phyloP scores from a whole-genome alignment of 257 asterid genomes.

The Salvia splendens region DNA sequence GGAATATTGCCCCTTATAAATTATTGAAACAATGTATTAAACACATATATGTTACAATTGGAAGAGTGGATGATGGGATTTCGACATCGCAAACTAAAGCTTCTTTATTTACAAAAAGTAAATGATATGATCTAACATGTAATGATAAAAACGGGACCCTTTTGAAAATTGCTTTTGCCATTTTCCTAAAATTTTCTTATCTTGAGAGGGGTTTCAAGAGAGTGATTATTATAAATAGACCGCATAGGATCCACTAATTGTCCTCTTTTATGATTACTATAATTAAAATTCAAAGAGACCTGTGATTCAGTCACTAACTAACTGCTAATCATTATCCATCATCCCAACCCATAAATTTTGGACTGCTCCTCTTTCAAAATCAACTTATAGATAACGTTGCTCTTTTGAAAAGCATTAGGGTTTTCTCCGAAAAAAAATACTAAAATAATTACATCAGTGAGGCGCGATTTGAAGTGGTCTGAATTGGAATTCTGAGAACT shows the following conservation, averaged over 20 bases:
- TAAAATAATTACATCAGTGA: too few species aligned
- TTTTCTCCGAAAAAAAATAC: too few species aligned
- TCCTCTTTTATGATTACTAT: background rate
- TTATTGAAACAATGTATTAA: too few species aligned
- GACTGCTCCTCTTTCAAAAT: slow-evolving; percentile 1
- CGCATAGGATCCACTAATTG: slow-evolving; percentile 28
- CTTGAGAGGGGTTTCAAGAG: slow-evolving; percentile 8
- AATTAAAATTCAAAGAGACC: background rate
- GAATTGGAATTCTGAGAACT: too few species aligned
- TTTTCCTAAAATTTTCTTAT: slow-evolving; percentile 9
- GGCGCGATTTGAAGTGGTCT: too few species aligned
- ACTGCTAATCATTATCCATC: slow-evolving; percentile 6
- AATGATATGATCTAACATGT: slow-evolving; percentile 11
- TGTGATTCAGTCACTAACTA: slow-evolving; percentile 13
- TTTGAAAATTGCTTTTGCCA: background rate
- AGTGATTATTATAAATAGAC: slow-evolving; percentile 19
- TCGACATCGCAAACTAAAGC: slow-evolving; percentile 16
- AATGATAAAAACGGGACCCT: slow-evolving; percentile 29
- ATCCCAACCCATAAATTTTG: background rate
- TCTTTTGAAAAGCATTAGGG: too few species aligned
- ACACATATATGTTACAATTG: background rate
- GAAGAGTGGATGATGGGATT: slow-evolving; percentile 14
- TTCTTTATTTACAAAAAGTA: slow-evolving; percentile 15
- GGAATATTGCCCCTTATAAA: too few species aligned
- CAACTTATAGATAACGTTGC: too few species aligned